Evolutionary conservation across 306 rosid species (phyloP).

Genomic region (Trifolium fragiferum): DNA sequence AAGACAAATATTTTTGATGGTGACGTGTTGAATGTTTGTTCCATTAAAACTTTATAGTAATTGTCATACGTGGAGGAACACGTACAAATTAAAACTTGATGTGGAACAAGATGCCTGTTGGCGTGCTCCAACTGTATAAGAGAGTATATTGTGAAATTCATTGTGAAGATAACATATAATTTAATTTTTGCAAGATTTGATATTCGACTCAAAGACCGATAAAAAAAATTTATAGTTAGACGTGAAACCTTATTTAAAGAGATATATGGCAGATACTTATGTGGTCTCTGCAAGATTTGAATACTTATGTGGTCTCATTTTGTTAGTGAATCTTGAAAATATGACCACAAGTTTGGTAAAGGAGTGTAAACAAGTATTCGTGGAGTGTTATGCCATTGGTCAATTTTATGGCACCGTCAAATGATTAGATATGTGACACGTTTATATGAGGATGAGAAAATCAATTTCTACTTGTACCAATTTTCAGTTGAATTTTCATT

Average conservation of each 20-base stretch:
- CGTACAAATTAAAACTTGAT: too few relatives aligned
- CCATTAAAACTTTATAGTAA: too few relatives aligned
- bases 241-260: too few relatives aligned
- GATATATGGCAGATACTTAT: too few relatives aligned
- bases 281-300: too few relatives aligned
- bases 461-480: not conserved
- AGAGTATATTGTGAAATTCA: too few relatives aligned
- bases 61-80: too few relatives aligned
- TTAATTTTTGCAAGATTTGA: not conserved
- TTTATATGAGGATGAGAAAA: not conserved
- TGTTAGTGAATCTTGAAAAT: conserved; percentile 1
- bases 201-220: too few relatives aligned
- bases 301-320: not conserved
- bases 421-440: conserved; percentile 40
- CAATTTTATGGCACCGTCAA: conserved; percentile 55
- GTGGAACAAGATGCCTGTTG: too few relatives aligned
- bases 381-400: not conserved
- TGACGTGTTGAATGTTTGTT: not conserved
- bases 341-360: not conserved
- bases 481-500: not conserved
- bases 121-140: too few relatives aligned
- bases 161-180: too few relatives aligned
- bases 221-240: too few relatives aligned
- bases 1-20: not conserved
- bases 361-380: not conserved